Evolutionary conservation across 495 filamentous ascomycete genomes (phyloP).

Genomic region (Trichocladium antarcticum): DNA sequence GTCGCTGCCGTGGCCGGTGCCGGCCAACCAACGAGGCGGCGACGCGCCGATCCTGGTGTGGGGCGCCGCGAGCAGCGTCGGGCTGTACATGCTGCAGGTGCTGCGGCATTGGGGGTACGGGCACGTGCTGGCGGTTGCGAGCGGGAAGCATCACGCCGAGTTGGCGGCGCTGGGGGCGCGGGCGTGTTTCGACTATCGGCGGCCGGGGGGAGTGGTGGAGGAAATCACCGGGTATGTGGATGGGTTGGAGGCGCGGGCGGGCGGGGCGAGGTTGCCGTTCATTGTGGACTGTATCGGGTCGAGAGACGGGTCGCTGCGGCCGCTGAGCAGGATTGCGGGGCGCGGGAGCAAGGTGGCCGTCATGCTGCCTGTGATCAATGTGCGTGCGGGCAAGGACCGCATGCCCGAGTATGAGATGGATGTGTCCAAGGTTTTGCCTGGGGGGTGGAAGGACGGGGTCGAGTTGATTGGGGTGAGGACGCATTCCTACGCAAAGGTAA

Average conservation of each 20-base stretch:
- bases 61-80: slow-evolving; percentile 44
- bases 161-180: slow-evolving; percentile 34
- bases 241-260: neutral
- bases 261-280: slow-evolving; percentile 24
- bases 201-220: slow-evolving; percentile 23
- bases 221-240: slow-evolving; percentile 22
- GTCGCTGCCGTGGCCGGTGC: slow-evolving; percentile 41
- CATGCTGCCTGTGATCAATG: slow-evolving; percentile 42
- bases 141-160: slow-evolving; percentile 31
- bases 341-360: slow-evolving; percentile 38
- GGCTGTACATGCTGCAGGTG: slow-evolving; percentile 40
- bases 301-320: slow-evolving; percentile 28
- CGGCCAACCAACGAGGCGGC: slow-evolving; percentile 9
- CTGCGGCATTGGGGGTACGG: slow-evolving; percentile 40
- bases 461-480: slow-evolving; percentile 40
- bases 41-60: slow-evolving; percentile 38
- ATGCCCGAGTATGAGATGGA: slow-evolving; percentile 39
- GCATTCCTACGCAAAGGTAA: slow-evolving; percentile 36
- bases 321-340: slow-evolving; percentile 35
- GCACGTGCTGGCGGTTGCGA: slow-evolving; percentile 39
- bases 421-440: slow-evolving; percentile 17
- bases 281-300: slow-evolving; percentile 47
- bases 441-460: slow-evolving; percentile 38
- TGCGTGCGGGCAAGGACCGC: slow-evolving; percentile 27
- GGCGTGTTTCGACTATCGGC: slow-evolving; percentile 38